phyloP scores from a whole-genome alignment of 306 rosid species.

The Hippophae rhamnoides region DNA sequence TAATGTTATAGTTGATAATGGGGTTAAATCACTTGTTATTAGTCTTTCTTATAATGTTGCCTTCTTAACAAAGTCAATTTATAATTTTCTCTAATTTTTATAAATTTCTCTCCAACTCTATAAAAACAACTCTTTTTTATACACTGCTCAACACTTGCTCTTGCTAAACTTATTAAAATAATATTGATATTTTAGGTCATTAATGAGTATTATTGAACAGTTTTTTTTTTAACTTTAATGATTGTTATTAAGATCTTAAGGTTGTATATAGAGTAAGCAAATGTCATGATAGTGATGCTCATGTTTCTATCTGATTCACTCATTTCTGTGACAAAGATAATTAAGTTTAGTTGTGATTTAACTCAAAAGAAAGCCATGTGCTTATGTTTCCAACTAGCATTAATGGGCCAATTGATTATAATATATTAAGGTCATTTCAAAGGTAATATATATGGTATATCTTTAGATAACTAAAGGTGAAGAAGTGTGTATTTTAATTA shows the following conservation, averaged over 20 bases:
- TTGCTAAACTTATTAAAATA: conserved; percentile 19
- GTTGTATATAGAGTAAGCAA: conserved; percentile 45
- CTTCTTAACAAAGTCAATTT: conserved; percentile 31
- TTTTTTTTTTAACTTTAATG: conserved; percentile 16
- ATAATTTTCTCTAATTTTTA: conserved; percentile 3
- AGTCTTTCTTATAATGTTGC: conserved; percentile 16
- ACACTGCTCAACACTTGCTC: not conserved
- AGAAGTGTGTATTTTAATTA: too few relatives aligned
- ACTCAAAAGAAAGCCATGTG: conserved; percentile 72
- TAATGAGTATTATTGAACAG: conserved; percentile 12
- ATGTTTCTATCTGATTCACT: conserved; percentile 47
- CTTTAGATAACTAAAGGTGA: too few relatives aligned
- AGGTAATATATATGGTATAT: conserved; percentile 1
- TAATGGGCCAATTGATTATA: conserved; percentile 53
- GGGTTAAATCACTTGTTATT: conserved; percentile 26
- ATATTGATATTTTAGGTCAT: not conserved
- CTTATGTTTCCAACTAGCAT: conserved; percentile 49
- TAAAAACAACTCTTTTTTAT: not conserved
- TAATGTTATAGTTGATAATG: conserved; percentile 23
- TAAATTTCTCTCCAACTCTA: conserved; percentile 9
- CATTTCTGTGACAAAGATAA: conserved; percentile 44
- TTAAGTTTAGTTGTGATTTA: conserved; percentile 40
- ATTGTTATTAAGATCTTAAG: conserved; percentile 44
- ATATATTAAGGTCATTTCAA: conserved; percentile 50
- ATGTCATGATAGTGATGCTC: conserved; percentile 44